phyloP scores from a whole-genome alignment of 176 grass and related monocot species.

The Lolium rigidum region DNA sequence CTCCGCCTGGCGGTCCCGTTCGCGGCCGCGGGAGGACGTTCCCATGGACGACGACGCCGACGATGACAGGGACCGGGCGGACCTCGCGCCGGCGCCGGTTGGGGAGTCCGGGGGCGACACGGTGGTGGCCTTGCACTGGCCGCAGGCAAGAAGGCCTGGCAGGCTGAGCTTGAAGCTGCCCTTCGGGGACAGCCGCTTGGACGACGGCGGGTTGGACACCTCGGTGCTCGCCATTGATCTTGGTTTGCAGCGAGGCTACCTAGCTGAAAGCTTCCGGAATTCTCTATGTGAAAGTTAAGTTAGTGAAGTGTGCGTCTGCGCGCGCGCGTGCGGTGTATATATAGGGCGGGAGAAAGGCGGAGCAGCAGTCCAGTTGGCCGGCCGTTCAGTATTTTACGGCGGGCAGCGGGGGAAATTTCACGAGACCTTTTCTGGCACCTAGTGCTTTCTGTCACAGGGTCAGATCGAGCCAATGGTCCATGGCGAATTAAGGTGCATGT shows the following conservation, averaged over 20 bases:
- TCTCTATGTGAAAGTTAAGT: background rate
- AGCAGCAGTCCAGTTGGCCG: background rate
- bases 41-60: conserved; percentile 45
- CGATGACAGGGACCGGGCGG: conserved; percentile 32
- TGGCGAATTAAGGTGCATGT: background rate
- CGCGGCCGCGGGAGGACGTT: conserved; percentile 41
- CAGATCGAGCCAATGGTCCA: background rate
- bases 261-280: background rate
- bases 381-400: background rate
- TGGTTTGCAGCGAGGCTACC: background rate
- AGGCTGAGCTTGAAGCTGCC: conserved; percentile 73
- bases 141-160: conserved; percentile 46
- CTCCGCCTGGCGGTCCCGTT: conserved; percentile 48
- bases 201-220: conserved; percentile 47
- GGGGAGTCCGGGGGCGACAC: conserved; percentile 54
- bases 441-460: conserved; percentile 30
- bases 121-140: conserved; percentile 51
- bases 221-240: conserved; percentile 52
- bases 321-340: background rate
- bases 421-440: background rate
- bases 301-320: background rate
- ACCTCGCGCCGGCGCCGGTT: conserved; percentile 13
- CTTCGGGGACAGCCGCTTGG: conserved; percentile 54
- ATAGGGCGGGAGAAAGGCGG: background rate
- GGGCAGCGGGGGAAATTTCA: conserved; percentile 37